phyloP scores from a whole-genome alignment of 805 yeast species.

The Starmera dryadoides region DNA sequence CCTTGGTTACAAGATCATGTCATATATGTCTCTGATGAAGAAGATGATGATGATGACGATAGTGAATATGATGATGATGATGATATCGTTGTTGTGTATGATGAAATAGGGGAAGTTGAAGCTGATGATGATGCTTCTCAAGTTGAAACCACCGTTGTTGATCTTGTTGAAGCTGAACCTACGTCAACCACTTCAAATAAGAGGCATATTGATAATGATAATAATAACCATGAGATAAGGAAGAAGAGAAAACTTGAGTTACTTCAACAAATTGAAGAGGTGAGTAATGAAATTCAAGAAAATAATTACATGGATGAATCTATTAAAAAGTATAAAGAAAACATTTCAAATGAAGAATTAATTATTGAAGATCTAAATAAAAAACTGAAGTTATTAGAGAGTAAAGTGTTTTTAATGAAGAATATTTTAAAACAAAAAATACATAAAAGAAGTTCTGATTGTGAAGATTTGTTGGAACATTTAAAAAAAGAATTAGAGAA shows the following conservation, averaged over 20 bases:
- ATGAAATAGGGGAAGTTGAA: no score
- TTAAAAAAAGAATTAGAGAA: neutral
- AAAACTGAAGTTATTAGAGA: neutral
- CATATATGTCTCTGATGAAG: slow-evolving; percentile 2
- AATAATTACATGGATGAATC: neutral
- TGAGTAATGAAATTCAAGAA: neutral
- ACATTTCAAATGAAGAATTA: neutral
- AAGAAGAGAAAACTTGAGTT: neutral
- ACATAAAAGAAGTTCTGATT: neutral
- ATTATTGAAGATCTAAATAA: neutral
- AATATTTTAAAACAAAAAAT: neutral
- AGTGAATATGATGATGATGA: neutral
- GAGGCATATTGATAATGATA: neutral
- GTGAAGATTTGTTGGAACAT: neutral
- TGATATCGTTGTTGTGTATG: no score
- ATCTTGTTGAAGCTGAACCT: no score
- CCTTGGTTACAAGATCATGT: slow-evolving; percentile 1
- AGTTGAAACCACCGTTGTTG: neutral
- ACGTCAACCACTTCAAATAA: neutral
- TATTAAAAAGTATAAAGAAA: neutral
- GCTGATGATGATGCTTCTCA: neutral
- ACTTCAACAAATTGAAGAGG: neutral
- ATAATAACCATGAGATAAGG: neutral
- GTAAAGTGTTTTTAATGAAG: neutral
- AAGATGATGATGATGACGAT: slow-evolving; percentile 1